A percentile compares a stretch with the other conserved stretches of the same genome.
phyloP scores from a whole-genome alignment of 768 basidiomycete species.

The Myochromella boudieri region DNA sequence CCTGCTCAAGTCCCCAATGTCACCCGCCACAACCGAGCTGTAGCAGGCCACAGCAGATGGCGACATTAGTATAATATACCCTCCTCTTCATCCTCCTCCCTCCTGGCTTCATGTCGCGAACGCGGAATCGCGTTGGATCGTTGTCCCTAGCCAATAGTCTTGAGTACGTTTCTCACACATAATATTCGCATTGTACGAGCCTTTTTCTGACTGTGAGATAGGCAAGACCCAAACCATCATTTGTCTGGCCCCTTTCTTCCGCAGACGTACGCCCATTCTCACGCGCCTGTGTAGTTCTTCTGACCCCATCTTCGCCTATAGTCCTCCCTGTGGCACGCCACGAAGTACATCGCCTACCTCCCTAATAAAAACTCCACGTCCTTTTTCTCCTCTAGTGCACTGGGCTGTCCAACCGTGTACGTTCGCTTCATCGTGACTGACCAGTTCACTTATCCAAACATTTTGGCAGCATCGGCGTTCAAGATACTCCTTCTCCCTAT shows the following conservation, averaged over 20 bases:
- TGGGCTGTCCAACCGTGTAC: constrained; percentile 79
- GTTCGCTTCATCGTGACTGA: constrained; percentile 19
- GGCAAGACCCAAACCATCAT: constrained; percentile 58
- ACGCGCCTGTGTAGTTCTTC: constrained; percentile 4
- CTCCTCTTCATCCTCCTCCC: too few relatives aligned
- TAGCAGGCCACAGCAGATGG: too few relatives aligned
- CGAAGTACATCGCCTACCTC: constrained; percentile 32
- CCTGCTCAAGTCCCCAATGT: too few relatives aligned
- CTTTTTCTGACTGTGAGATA: constrained; percentile 26
- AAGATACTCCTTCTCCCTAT: constrained; percentile 63
- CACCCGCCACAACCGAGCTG: too few relatives aligned
- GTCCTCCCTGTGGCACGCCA: constrained; percentile 39
- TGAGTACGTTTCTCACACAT: constrained; percentile 24
- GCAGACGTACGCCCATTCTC: constrained; percentile 48
- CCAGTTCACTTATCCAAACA: background rate
- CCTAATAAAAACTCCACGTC: constrained; percentile 13
- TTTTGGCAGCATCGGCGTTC: constrained; percentile 55
- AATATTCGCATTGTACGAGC: background rate
- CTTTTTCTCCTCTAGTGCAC: constrained; percentile 43
- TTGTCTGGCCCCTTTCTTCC: constrained; percentile 61
- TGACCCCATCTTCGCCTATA: constrained; percentile 20
- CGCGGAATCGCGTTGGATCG: constrained; percentile 2
- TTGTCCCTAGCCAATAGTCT: constrained; percentile 21
- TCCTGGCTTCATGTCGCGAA: too few relatives aligned
- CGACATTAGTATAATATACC: too few relatives aligned